Base-by-base conservation (phyloP, 306 rosid genomes). In the Hippophae rhamnoides region DNA sequence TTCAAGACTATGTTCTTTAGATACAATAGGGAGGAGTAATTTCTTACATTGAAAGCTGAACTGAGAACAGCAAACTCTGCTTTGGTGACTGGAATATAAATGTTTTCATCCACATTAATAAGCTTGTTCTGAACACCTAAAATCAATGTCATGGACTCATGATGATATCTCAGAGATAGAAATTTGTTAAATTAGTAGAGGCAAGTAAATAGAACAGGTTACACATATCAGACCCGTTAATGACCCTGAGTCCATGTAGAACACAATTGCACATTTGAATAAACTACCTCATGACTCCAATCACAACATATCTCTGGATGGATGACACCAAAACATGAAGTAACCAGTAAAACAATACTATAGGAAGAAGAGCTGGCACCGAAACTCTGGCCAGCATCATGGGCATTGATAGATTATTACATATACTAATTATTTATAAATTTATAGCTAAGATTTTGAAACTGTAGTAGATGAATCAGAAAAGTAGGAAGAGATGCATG, bases 81-180 rank as follows among this genome's bases (percentile, higher is more conserved):
- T 65, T 67, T 87, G 69, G 98, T 78, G 56, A 90, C 60, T 8
- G 96, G 98, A 76, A 90, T 73, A 68, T 62, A 81, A 69, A 90
- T 74, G 67, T 26, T 90, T 66, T 87, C 95, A 7, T 90, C 95
- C 69, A 81, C 23, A 49, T 90, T 81, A 71, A 74, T 69, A 52
- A 83, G 77, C 78, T 73, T 87, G 92, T 90, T 85, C 65, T 90
- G 96, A 70, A 90, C 96, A 64, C 78, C 96, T 90, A 63, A 52
- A 74, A 66, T 60, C 76, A 74, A 62, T 41, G 27, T 18, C 64
- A 72, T 5, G 51, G 27, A 44, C 56, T 54, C 47, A 64, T 69
- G 43, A 71, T 61, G 38, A 61, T 14, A 14, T 43, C 25, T 9
- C 5, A 26, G 50, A 27, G 40, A 26, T 27, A 54, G 12, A 63